These are phyloP conservation scores for Phyllosticta paracitricarpa DNA, from an alignment of 2,329 filamentous ascomycete genomes.

Conservation along the genomic window DNA sequence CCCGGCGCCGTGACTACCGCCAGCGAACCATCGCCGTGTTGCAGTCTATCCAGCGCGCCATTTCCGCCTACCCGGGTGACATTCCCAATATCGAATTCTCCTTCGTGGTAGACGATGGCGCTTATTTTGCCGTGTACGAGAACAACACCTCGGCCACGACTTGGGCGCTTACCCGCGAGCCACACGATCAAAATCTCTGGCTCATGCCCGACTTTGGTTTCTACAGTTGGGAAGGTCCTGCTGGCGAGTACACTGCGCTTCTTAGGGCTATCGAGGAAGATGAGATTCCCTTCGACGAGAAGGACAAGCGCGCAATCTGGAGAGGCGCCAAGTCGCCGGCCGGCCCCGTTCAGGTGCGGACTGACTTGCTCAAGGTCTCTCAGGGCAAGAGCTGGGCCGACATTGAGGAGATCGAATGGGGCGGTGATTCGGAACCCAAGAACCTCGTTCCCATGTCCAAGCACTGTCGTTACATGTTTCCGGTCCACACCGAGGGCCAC, in stretches of 20 bases:
- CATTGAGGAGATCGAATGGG: conserved; percentile 12
- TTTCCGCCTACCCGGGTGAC: conserved; percentile 39
- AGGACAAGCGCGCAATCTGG: conserved; percentile 16
- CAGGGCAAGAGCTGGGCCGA: conserved; percentile 16
- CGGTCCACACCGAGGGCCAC: conserved; percentile 17
- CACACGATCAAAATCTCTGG: conserved; percentile 11
- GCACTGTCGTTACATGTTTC: conserved; percentile 16
- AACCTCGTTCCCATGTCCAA: conserved; percentile 15
- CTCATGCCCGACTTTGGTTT: conserved; percentile 18
- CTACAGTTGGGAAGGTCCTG: conserved; percentile 11
- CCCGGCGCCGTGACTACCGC: conserved; percentile 12
- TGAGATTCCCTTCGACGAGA: conserved; percentile 9
- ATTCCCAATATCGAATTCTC: conserved; percentile 44
- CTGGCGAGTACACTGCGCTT: conserved; percentile 9
- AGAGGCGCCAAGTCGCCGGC: conserved; percentile 16
- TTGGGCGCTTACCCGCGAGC: conserved; percentile 8
- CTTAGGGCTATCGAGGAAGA: conserved; percentile 10
- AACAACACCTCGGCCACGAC: conserved; percentile 7
- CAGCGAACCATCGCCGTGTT: conserved; percentile 36
- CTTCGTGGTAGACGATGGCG: conserved; percentile 34
- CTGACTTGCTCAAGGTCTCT: conserved; percentile 14
- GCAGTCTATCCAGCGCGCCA: conserved; percentile 44
- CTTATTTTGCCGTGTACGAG: conserved; percentile 7
- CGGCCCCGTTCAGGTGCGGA: conserved; percentile 13
- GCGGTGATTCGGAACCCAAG: conserved; percentile 3